Evolutionary conservation across 1,284 basidiomycete species (phyloP), one percentile per base, ranked within the genome.

Genomic region (Cronartium quercuum): DNA sequence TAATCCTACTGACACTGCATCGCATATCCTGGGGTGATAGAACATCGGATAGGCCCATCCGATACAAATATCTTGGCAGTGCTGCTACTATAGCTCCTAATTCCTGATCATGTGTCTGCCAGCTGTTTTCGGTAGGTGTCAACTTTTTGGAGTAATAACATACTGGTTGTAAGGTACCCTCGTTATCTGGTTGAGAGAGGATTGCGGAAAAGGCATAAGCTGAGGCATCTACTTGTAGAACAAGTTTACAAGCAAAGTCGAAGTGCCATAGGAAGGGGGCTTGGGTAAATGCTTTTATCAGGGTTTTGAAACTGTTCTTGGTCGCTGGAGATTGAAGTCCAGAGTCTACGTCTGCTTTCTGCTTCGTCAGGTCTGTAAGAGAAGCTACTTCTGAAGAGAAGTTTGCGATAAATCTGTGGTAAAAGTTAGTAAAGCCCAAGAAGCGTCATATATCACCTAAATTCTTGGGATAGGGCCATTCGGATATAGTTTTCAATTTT

Each of bases 91-190:
- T 38, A 1, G 68, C 58, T n/a, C 34, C 41, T 18, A 71, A 21
- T 40, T 71, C 68, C 37, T 44, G 42, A 63, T 70, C 68, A 70
- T 61, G 60, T 40, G 63, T 37, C n/a, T 35, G 58, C 68, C 68
- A 71, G 12, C 35, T 51, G 18, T 35, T 5, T 38, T 71, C 68
- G 24, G 42, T 37, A 2, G 24, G 24, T 12, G 68, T 47, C 15
- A 71, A 29, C 37, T 71, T 71, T n/a, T 41, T 21, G 9, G 61
- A 69, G 35, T 35, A 37, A 38, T n/a, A 63, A 63, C 7, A 6
- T 7, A 63, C 61, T 29, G 61, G 61, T 63, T 63, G 24, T 10
- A 63, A 63, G 15, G 6, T 9, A 34, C 21, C 35, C 9, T 24
- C 10, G 21, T 63, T 35, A 63, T 24, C 7, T 6, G 12, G 34